Percentiles rank a stretch among this genome's conserved stretches.
These are phyloP conservation scores for Mayamaea pseudoterrestris DNA, from an alignment of 108 stramenopile species.

Conservation along the genomic window DNA sequence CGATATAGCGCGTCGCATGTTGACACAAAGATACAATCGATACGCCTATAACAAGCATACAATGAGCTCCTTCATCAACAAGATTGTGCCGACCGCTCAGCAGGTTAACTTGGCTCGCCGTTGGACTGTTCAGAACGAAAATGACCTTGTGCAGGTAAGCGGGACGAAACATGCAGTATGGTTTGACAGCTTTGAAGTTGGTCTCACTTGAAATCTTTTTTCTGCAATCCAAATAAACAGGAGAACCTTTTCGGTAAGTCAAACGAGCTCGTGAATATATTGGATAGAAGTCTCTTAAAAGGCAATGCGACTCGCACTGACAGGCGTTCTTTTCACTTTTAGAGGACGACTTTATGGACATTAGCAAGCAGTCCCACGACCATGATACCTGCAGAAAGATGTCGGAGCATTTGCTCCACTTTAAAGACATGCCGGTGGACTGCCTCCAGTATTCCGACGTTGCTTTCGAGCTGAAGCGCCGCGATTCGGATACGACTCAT, in stretches of 20 bases:
- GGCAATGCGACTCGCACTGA: neutral
- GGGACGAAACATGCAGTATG: neutral
- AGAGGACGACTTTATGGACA: neutral
- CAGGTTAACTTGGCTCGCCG: conserved; percentile 34
- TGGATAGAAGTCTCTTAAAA: neutral
- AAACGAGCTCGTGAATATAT: neutral
- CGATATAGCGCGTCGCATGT: no score
- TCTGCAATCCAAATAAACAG: neutral
- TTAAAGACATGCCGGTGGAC: conserved; percentile 16
- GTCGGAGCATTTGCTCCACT: conserved; percentile 19
- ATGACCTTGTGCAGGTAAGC: conserved; percentile 35
- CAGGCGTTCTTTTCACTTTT: neutral
- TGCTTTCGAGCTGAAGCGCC: conserved; percentile 15
- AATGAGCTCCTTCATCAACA: neutral
- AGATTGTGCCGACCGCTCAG: neutral
- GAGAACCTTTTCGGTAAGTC: conserved; percentile 10
- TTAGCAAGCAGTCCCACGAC: conserved; percentile 6
- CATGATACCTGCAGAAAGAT: conserved; percentile 18
- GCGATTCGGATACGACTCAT: conserved; percentile 28
- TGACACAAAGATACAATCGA: no score
- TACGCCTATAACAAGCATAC: no score
- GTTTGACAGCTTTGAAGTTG: neutral
- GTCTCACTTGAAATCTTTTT: neutral
- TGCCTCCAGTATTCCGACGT: conserved; percentile 30
- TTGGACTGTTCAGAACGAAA: conserved; percentile 31